Evolutionary conservation across 306 rosid species (phyloP), one percentile per base, ranked within the genome.

Genomic region (Albizia julibrissin): DNA sequence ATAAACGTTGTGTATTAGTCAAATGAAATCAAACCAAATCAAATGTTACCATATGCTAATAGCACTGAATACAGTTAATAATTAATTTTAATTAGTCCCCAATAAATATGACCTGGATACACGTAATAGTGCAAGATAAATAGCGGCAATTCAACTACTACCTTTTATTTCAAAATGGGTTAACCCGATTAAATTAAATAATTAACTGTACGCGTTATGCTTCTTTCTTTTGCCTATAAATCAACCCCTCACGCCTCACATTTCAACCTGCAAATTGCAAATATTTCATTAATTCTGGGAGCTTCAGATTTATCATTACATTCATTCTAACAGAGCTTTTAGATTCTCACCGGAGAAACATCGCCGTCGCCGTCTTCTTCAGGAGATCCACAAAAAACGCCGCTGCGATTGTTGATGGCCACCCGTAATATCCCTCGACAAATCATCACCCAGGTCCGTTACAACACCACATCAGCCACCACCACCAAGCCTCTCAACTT

Each of bases 341-440:
- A 18, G 19, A 37, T 50, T 50, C 7, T 50, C 21, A 4, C n/a
- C 8, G n/a, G 21, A 14, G 21, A 15, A 16, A 18, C 6, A 50
- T 10, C 14, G 14, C 1, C 29, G 4, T 3, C 29, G 13, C 6
- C n/a, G 5, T 49, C 8, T 16, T 18, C 59, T 4, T 54, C 61
- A 0, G 1, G 68, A 31, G 40, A 31, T 18, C 3, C 24, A 8
- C 1, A 14, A 16, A 37, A 24, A 42, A 18, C 29, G 24, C 19
- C 16, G 24, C 40, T 40, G 6, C 43, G 0, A 10, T 12, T 86
- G 82, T 83, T 81, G 70, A 88, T 88, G 91, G 91, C 91, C 91
- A 88, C 91, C 46, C 84, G 91, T 39, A 87, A 75, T 5, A 81
- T 86, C 80, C 90, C 89, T 24, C 85, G 87, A 84, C 87, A 87